Base-by-base conservation (phyloP, 2,329 filamentous ascomycete species). In the Zymoseptoria pseudotritici region DNA sequence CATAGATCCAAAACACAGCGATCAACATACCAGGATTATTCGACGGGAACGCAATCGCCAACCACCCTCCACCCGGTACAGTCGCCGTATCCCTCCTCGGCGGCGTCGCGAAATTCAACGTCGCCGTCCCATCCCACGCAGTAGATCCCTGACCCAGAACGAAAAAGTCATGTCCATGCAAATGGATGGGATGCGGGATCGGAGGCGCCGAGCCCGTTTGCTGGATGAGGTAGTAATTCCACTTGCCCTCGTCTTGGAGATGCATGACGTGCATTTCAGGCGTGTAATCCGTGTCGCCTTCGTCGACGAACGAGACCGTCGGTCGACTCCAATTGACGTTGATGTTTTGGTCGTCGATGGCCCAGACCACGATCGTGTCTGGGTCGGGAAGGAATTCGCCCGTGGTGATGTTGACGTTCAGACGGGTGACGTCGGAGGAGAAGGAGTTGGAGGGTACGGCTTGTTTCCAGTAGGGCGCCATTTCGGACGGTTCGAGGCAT, bases 1-100 rank as follows among this genome's bases (percentile, higher is more conserved):
- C 83, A 69, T 2, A 77, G 76, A 8, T 82, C 65, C 65, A 78
- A 78, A 0, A 80, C 80, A 11, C 22, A 24, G 22, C 22, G 22
- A 24, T 24, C 22, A 26, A 55, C 52, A 13, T 56, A 53, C 80
- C 80, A 0, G 80, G 80, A 66, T 82, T 82, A 66, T 83, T 77
- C 1, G 78, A 74, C 59, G 75, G 64, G 63, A 81, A 82, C 0
- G 75, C 80, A 8, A 83, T 69, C 2, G 78, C 77, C 9, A 82
- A 66, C 66, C 79, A 78, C 0, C 80, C 80, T 10, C 69, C 68
- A 2, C 68, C 66, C 0, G 76, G 75, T 0, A 82, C 65, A 60
- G 78, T 74, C 4, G 77, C 76, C 0, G 75, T 77, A 68, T 82
- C 80, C 20, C 80, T 73, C 1, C 79, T 73, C 0, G 76, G 72